Percentiles rank a stretch among this genome's conserved stretches.
phyloP scores from a whole-genome alignment of 371 early-diverging fungal species.

The Coemansia linderi region DNA sequence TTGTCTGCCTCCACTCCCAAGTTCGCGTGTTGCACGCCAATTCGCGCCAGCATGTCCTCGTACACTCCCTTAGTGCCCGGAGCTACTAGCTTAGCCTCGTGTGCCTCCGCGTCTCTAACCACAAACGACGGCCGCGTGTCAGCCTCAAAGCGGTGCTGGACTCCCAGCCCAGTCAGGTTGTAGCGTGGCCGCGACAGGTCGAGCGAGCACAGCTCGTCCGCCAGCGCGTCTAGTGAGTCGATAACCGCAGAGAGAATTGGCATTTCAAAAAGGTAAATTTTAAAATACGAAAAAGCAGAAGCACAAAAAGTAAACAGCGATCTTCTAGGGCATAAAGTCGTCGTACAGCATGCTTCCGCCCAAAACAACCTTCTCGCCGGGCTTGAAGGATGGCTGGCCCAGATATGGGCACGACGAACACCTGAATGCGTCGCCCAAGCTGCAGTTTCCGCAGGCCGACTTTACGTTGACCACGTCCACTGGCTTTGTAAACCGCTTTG shows the following conservation, averaged over 20 bases:
- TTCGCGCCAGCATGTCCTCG: slow-evolving; percentile 53
- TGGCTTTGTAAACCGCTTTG: slow-evolving; percentile 32
- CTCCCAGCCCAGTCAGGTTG: slow-evolving; percentile 16
- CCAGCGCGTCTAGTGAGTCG: slow-evolving; percentile 38
- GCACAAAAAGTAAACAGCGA: neutral
- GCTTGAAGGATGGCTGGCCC: slow-evolving; percentile 98
- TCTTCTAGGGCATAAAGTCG: slow-evolving; percentile 54
- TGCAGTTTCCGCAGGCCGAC: slow-evolving; percentile 68
- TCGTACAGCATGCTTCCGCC: slow-evolving; percentile 66
- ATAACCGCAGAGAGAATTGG: slow-evolving; percentile 36
- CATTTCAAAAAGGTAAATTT: slow-evolving; percentile 14
- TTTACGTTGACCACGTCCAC: slow-evolving; percentile 53
- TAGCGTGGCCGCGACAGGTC: slow-evolving; percentile 46
- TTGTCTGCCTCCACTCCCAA: slow-evolving; percentile 37
- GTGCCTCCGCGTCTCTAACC: slow-evolving; percentile 47
- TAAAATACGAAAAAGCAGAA: neutral
- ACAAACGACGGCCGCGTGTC: slow-evolving; percentile 39
- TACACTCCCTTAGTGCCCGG: slow-evolving; percentile 54
- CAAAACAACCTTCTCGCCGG: slow-evolving; percentile 91
- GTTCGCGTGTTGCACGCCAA: slow-evolving; percentile 51
- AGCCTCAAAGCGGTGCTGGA: slow-evolving; percentile 32
- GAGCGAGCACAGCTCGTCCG: slow-evolving; percentile 42
- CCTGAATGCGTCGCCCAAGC: slow-evolving; percentile 98
- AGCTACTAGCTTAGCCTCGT: slow-evolving; percentile 52
- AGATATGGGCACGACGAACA: slow-evolving; percentile 97